Conservation (phyloP, 768 basidiomycete genomes). For the Tulasnella calospora region DNA sequence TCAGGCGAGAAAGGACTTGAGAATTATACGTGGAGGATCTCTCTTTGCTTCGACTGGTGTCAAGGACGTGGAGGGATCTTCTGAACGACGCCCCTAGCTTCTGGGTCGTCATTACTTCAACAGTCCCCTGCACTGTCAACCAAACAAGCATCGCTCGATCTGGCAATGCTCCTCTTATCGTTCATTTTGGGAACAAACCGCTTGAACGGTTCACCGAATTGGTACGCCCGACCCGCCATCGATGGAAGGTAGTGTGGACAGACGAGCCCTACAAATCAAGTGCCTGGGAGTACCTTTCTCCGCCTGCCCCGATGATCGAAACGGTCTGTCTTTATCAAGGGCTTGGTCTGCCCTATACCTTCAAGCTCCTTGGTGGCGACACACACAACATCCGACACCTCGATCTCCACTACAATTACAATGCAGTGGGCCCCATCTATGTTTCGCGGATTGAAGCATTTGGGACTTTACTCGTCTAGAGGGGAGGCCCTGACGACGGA, state of each 20-base stretch:
- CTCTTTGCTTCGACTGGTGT: background rate
- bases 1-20: too few species aligned
- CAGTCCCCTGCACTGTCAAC: background rate
- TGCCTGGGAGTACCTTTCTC: background rate
- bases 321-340: background rate
- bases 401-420: background rate
- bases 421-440: background rate
- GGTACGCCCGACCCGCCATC: too few species aligned
- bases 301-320: background rate
- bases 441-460: background rate
- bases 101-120: background rate
- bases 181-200: background rate
- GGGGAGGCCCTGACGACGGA: background rate
- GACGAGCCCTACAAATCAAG: too few species aligned
- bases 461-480: background rate
- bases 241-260: too few species aligned
- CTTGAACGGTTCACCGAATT: too few species aligned
- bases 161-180: background rate
- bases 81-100: background rate
- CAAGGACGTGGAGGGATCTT: background rate
- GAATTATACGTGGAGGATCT: too few species aligned
- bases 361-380: background rate
- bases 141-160: background rate
- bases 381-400: background rate
- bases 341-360: background rate